Evolutionary conservation across 495 filamentous ascomycete genomes (phyloP).

Genomic region (Penicillium robsamsonii): DNA sequence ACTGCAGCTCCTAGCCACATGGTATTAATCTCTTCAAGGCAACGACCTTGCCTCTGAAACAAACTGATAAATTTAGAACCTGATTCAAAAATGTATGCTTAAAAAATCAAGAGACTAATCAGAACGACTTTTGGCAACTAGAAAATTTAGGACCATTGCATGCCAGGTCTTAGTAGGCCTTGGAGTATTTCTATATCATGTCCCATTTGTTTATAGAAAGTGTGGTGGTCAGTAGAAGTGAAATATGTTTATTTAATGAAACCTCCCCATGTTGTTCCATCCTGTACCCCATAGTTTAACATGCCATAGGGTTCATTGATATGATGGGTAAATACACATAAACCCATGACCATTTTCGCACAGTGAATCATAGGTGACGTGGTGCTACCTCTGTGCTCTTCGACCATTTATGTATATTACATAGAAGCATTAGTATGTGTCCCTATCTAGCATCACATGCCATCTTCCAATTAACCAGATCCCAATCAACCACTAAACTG

Average conservation of each 20-base stretch:
- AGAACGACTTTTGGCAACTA: background rate
- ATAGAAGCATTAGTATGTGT: too few relatives aligned
- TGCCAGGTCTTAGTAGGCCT: background rate
- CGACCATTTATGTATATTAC: background rate
- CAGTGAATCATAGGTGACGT: background rate
- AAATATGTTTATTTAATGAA: background rate
- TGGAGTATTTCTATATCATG: background rate
- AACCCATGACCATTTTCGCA: background rate
- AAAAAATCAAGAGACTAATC: background rate
- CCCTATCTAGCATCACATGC: background rate
- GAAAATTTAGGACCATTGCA: background rate
- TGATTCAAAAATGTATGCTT: background rate
- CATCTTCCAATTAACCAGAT: background rate
- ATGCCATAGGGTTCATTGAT: background rate
- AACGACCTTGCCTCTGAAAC: background rate
- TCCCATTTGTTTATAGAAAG: background rate
- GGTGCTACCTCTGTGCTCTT: background rate
- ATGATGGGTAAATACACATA: background rate
- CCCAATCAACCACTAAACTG: background rate
- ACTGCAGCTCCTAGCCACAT: too few relatives aligned
- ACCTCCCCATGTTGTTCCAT: background rate
- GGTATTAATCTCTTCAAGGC: too few relatives aligned
- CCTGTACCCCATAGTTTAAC: background rate
- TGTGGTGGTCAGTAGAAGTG: background rate
- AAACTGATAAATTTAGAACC: background rate